Base-by-base conservation (phyloP, 1,284 basidiomycete genomes). In the Fomitopsis schrenkii region DNA sequence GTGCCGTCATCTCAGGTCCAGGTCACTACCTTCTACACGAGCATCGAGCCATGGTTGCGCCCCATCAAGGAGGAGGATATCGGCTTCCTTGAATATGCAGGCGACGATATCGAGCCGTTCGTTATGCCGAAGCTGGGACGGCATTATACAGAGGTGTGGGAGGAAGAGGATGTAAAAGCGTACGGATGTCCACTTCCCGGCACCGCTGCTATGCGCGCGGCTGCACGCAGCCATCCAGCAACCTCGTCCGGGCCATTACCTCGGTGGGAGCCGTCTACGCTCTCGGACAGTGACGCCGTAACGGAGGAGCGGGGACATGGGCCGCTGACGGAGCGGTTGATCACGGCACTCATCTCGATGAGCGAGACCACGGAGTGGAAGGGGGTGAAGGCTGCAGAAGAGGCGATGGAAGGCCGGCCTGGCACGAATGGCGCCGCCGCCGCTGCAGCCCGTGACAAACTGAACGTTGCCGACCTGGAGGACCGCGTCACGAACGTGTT, bases 131-230 rank as follows among this genome's bases (percentile, higher is more conserved):
- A 90, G 61, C 82, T 97, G 0, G 97, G 96, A 7, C 81, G 88
- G 65, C 95, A 96, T 76, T 98, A 97, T 71, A 80, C 86, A 30
- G 91, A 96, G 58, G 80, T 90, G 1, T 98, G 96, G 95, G 94
- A 95, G 64, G 94, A 97, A 65, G 90, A 95, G 71, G 96, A 98
- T 72, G 80, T 80, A 6, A 80, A 82, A 7, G 64, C 79, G n/a
- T 80, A 80, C 61, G 78, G 79, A 40, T 72, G 70, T 2, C 76
- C 80, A 28, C 68, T 82, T 8, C 77, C 80, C 8, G 75, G 76
- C 4, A 78, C 80, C 22, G 70, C 73, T 40, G 70, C 74, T 33
- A 58, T 72, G 63, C 66, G 75, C 64, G 68, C 70, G 73, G 69
- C 64, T 65, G 59, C 67, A 62, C 62, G 68, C 58, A 64, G 68